These are phyloP conservation scores for Penstemon eatonii DNA, from an alignment of 257 asterid species.

Conservation along the genomic window DNA sequence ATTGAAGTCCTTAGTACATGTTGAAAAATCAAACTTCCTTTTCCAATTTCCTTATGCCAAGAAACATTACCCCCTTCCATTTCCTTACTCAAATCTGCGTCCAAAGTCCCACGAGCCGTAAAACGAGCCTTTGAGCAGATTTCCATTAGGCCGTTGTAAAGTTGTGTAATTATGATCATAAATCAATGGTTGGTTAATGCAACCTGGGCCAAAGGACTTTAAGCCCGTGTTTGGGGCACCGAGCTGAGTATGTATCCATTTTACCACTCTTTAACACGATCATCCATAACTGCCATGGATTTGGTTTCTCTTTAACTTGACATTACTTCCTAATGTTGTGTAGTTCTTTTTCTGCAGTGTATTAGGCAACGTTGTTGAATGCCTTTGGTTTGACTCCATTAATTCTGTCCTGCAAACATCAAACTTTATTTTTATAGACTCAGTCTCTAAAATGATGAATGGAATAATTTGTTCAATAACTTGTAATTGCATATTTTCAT, in stretches of 20 bases:
- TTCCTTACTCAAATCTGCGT: constrained; percentile 37
- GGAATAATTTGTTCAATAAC: no score
- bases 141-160: constrained; percentile 43
- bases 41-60: constrained; percentile 77
- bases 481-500: no score
- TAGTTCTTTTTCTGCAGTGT: constrained; percentile 72
- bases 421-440: no score
- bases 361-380: constrained; percentile 42
- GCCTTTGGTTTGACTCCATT: constrained; percentile 49
- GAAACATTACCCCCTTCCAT: constrained; percentile 35
- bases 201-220: constrained; percentile 78
- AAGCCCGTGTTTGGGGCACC: constrained; percentile 65
- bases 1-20: constrained; percentile 63
- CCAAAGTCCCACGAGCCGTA: constrained; percentile 73
- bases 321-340: constrained; percentile 64
- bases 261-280: constrained; percentile 82
- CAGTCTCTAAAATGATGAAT: no score
- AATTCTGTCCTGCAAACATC: no score
- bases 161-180: constrained; percentile 63
- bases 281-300: constrained; percentile 96
- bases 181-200: constrained; percentile 78
- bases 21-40: constrained; percentile 76
- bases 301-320: constrained; percentile 58
- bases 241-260: constrained; percentile 76
- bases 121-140: constrained; percentile 57